phyloP scores from a whole-genome alignment of 2,329 filamentous ascomycete genomes.

The Davidsoniella virescens region DNA sequence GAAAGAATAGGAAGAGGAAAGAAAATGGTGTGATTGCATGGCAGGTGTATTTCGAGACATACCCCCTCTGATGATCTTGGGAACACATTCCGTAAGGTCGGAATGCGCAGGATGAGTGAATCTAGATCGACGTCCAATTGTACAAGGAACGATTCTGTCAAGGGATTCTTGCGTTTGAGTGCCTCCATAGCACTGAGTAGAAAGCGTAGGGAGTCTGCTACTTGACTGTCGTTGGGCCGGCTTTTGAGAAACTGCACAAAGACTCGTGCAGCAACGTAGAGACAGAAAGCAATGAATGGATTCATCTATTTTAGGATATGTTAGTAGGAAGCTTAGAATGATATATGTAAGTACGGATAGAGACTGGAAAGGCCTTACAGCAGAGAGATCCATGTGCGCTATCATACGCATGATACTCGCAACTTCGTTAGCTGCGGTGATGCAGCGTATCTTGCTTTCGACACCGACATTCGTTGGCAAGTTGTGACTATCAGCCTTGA shows the following conservation, averaged over 20 bases:
- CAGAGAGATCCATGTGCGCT: slow-evolving; percentile 70
- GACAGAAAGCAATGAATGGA: slow-evolving; percentile 84
- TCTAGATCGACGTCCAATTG: slow-evolving; percentile 88
- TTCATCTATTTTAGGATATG: slow-evolving; percentile 50
- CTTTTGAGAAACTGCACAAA: slow-evolving; percentile 96
- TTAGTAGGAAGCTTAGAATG: slow-evolving; percentile 15
- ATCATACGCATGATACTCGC: slow-evolving; percentile 91
- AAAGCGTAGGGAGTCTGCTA: slow-evolving; percentile 71
- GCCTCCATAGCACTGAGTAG: slow-evolving; percentile 81
- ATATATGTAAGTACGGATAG: too few relatives aligned
- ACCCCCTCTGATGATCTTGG: slow-evolving; percentile 36
- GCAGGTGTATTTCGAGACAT: slow-evolving; percentile 18
- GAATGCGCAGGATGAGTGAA: slow-evolving; percentile 46
- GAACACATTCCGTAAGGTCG: slow-evolving; percentile 38
- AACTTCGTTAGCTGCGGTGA: slow-evolving; percentile 85
- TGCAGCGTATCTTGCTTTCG: slow-evolving; percentile 84
- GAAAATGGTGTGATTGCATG: neutral
- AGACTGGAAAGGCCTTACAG: slow-evolving; percentile 36
- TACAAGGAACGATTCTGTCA: slow-evolving; percentile 87
- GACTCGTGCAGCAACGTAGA: slow-evolving; percentile 89
- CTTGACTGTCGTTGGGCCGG: slow-evolving; percentile 67
- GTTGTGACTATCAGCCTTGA: slow-evolving; percentile 83
- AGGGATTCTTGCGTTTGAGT: slow-evolving; percentile 69
- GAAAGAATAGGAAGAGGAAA: neutral
- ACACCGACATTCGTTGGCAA: slow-evolving; percentile 61